Conservation (phyloP, 805 yeast genomes). For the Zygosaccharomyces bailii region DNA sequence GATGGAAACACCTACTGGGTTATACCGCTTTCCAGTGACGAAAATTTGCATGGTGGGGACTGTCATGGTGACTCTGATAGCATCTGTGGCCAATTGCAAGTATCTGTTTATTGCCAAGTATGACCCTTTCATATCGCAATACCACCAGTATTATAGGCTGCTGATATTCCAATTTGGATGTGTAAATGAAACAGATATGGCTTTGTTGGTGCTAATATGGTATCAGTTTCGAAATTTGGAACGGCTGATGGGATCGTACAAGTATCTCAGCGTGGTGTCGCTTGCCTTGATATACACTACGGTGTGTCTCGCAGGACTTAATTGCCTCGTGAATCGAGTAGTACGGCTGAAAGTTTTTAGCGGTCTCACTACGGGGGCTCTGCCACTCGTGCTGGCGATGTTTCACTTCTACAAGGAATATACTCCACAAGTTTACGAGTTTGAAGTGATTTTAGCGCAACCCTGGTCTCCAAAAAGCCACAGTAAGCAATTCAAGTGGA, state of each 20-base stretch:
- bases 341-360: conserved; percentile 42
- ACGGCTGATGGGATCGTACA: conserved; percentile 53
- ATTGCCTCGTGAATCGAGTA: conserved; percentile 30
- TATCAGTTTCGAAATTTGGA: conserved; percentile 55
- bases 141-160: conserved; percentile 57
- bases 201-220: conserved; percentile 44
- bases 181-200: conserved; percentile 56
- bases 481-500: conserved; percentile 23
- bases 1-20: conserved; percentile 25
- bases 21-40: conserved; percentile 28
- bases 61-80: conserved; percentile 26
- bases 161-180: conserved; percentile 49
- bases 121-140: conserved; percentile 51
- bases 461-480: conserved; percentile 21
- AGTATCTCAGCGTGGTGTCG: conserved; percentile 46
- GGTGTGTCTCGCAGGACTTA: conserved; percentile 37
- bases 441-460: conserved; percentile 37
- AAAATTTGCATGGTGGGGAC: conserved; percentile 28
- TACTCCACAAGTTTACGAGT: conserved; percentile 42
- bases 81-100: conserved; percentile 29
- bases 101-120: conserved; percentile 29
- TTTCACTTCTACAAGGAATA: conserved; percentile 40
- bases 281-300: conserved; percentile 49
- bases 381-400: conserved; percentile 40
- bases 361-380: conserved; percentile 42